Conservation (phyloP, 768 basidiomycete genomes). For the Termitomyces sp. region DNA sequence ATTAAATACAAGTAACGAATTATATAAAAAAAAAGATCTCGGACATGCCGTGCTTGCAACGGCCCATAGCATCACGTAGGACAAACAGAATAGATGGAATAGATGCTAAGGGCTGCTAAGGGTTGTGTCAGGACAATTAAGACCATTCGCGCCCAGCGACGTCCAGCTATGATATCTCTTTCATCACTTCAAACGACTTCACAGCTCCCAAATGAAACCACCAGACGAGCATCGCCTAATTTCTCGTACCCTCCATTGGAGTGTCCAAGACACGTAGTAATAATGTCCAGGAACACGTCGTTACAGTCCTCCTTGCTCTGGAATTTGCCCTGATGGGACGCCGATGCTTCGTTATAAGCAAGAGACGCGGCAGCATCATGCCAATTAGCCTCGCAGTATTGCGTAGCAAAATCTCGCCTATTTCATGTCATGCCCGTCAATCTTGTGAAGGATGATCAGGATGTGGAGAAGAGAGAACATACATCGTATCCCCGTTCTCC, state of each 20-base stretch:
- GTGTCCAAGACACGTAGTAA: background rate
- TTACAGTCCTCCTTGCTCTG: background rate
- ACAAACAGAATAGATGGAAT: too few species aligned
- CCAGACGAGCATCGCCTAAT: background rate
- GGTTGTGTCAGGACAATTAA: too few species aligned
- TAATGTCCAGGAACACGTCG: background rate
- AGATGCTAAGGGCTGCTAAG: too few species aligned
- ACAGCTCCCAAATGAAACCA: background rate
- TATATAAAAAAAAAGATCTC: too few species aligned
- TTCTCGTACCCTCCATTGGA: background rate
- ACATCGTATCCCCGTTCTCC: background rate
- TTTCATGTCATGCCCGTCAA: too few species aligned
- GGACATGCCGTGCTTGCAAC: too few species aligned
- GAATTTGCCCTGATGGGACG: background rate
- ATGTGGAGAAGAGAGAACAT: background rate
- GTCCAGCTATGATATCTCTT: too few species aligned
- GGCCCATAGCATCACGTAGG: too few species aligned
- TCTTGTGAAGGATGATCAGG: too few species aligned
- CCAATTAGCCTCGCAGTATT: background rate
- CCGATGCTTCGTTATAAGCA: background rate
- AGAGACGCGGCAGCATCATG: too few species aligned
- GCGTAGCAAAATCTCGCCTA: background rate
- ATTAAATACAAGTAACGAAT: too few species aligned
- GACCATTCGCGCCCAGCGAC: too few species aligned
- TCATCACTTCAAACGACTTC: background rate